Base-by-base conservation (phyloP, 768 basidiomycete genomes). In the Russula lepida region DNA sequence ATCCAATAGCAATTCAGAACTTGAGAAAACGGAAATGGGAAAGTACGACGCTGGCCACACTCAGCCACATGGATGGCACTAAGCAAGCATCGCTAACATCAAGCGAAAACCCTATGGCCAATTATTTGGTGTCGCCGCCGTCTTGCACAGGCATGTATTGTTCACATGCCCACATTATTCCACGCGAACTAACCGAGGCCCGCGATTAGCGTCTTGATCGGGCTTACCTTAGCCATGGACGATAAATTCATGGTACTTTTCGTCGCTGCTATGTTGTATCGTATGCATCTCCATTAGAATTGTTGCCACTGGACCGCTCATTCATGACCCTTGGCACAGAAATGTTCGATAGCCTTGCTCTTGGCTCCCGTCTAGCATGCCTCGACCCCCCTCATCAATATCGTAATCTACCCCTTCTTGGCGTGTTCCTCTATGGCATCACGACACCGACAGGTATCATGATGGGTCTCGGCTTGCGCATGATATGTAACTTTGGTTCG, bases 271-370 rank as follows among this genome's bases (percentile, higher is more conserved):
- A 75, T 93, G 68, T 94, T 95, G 74, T 95, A 98, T 69, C 95
- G 92, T 93, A 71, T 70, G 89, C 7, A 44, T 21, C 6, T 17
- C 50, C 41, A 43, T 11, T 9, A 43, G 8, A 43, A 8, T 35
- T 13, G 35, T 5, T 13, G 2, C 41, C n/a, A 2, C 43, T 11
- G 0, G 3, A 1, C 7, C 27, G 15, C 21, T 53, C 17, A 44
- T 41, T 15, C 48, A 17, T 37, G 15, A 15, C 33, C 52, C 15
- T 27, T 25, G 0, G 39, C 52, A 7, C 68, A 93, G 90, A 95
- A 80, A 88, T 82, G 44, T 98, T 98, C 68, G 95, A 98, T 72
- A 95, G 94, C 27, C 81, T 98, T 48, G 95, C 92, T 71, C 77
- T 98, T 23, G 95, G 95, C 9, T 86, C 93, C 0, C 89, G 95